Evolutionary conservation across 495 filamentous ascomycete species (phyloP).

Genomic region (Zalerion maritima): DNA sequence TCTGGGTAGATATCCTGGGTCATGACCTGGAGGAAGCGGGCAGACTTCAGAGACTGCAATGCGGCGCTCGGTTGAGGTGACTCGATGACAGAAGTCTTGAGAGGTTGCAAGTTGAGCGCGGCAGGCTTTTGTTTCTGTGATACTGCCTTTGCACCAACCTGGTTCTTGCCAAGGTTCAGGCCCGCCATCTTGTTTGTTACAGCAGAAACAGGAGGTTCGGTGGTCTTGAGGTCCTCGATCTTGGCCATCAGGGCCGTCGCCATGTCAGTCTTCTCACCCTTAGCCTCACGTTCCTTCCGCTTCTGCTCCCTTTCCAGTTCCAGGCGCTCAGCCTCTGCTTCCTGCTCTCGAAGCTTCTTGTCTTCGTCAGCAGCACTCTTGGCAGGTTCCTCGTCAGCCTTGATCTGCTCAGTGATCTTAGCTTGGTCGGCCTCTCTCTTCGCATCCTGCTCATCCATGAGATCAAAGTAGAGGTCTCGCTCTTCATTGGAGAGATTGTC

Average conservation of each 20-base stretch:
- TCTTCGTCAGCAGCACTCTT: conserved; percentile 36
- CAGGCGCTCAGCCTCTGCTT: conserved; percentile 39
- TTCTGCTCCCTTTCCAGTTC: conserved; percentile 41
- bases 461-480: conserved; percentile 28
- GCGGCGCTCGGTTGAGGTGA: conserved; percentile 81
- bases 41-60: conserved; percentile 77
- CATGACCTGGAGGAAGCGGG: conserved; percentile 56
- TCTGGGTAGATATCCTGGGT: conserved; percentile 62
- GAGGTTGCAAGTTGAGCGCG: conserved; percentile 61
- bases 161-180: conserved; percentile 30
- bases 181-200: conserved; percentile 28
- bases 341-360: conserved; percentile 38
- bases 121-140: conserved; percentile 54
- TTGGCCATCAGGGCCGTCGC: conserved; percentile 7
- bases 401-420: conserved; percentile 43
- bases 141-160: conserved; percentile 35
- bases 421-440: conserved; percentile 9
- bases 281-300: conserved; percentile 18
- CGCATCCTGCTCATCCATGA: conserved; percentile 13
- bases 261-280: conserved; percentile 9
- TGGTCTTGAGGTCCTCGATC: conserved; percentile 13
- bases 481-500: conserved; percentile 21
- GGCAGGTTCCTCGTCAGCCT: conserved; percentile 37
- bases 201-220: conserved; percentile 15
- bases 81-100: conserved; percentile 67